Conservation (phyloP, 1,139 yeast species). For the Zhuliangozyma blackwelliae region DNA sequence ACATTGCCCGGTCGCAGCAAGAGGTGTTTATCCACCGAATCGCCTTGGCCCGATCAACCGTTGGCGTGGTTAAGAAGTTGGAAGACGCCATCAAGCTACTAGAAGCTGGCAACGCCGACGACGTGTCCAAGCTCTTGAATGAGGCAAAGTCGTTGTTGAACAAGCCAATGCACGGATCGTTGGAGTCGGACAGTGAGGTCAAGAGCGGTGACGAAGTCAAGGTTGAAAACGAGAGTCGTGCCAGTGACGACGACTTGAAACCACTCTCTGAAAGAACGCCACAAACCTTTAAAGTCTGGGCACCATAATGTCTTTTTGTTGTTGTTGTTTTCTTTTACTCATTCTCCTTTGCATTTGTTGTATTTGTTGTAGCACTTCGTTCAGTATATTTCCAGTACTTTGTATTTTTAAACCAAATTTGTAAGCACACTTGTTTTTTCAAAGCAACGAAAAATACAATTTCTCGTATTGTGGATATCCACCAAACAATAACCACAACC, state of each 20-base stretch:
- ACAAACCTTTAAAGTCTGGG: conserved; percentile 86
- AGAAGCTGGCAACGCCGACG: conserved; percentile 15
- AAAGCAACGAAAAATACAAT: too few relatives aligned
- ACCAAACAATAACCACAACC: too few relatives aligned
- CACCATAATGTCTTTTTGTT: conserved; percentile 27
- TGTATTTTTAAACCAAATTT: too few relatives aligned
- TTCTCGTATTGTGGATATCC: too few relatives aligned
- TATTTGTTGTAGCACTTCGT: too few relatives aligned
- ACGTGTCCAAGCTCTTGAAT: conserved; percentile 26
- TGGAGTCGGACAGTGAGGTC: conserved; percentile 12
- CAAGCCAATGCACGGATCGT: conserved; percentile 44
- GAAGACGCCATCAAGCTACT: conserved; percentile 37
- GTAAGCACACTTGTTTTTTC: too few relatives aligned
- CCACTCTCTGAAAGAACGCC: conserved; percentile 83
- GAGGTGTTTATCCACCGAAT: conserved; percentile 76
- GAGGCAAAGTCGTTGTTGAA: conserved; percentile 49
- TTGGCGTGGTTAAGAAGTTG: conserved; percentile 48
- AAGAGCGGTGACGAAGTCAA: conserved; percentile 1
- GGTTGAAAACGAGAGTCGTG: conserved; percentile 6
- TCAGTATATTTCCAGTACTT: too few relatives aligned
- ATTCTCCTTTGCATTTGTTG: too few relatives aligned
- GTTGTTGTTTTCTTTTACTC: too few relatives aligned
- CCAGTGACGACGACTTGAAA: conserved; percentile 39
- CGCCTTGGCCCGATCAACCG: conserved; percentile 61
- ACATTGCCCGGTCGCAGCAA: conserved; percentile 72